Evolutionary conservation across 306 rosid genomes (phyloP).

Genomic region (Malus sieversii): DNA sequence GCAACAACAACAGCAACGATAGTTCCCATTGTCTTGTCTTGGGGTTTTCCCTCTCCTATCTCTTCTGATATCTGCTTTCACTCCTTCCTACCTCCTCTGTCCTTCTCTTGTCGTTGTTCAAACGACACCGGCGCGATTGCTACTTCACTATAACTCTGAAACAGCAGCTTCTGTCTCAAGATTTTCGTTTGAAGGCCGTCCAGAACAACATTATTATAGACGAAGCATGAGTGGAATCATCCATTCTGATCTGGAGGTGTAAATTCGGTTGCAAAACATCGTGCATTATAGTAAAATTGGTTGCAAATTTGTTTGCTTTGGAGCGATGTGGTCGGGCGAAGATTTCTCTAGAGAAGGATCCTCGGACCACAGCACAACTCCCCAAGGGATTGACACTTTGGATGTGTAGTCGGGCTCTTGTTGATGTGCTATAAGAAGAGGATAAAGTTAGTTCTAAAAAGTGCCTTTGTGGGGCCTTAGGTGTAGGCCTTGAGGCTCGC

Average conservation of each 20-base stretch:
- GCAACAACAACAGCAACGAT: not conserved
- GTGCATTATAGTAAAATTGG: slow-evolving; percentile 17
- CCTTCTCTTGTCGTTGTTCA: not conserved
- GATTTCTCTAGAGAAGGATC: too few relatives aligned
- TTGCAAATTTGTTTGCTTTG: slow-evolving; percentile 24
- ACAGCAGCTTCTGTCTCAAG: not conserved
- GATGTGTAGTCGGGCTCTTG: too few relatives aligned
- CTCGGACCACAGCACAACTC: too few relatives aligned
- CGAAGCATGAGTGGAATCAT: not conserved
- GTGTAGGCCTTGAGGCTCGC: too few relatives aligned
- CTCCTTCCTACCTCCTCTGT: not conserved
- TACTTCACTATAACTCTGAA: not conserved
- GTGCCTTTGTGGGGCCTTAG: too few relatives aligned
- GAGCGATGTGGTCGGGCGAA: not conserved
- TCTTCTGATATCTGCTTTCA: not conserved
- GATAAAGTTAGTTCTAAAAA: too few relatives aligned
- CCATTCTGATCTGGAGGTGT: not conserved
- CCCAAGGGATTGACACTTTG: too few relatives aligned
- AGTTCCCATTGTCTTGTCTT: not conserved
- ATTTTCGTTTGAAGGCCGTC: not conserved
- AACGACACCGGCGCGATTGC: not conserved
- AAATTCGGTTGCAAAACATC: not conserved
- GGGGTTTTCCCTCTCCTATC: not conserved
- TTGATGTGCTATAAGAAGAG: too few relatives aligned
- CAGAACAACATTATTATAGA: not conserved